Percentiles rank a stretch among this genome's conserved stretches.
These are phyloP conservation scores for Dryas alaskensis DNA, from an alignment of 306 rosid species.

Conservation along the genomic window DNA sequence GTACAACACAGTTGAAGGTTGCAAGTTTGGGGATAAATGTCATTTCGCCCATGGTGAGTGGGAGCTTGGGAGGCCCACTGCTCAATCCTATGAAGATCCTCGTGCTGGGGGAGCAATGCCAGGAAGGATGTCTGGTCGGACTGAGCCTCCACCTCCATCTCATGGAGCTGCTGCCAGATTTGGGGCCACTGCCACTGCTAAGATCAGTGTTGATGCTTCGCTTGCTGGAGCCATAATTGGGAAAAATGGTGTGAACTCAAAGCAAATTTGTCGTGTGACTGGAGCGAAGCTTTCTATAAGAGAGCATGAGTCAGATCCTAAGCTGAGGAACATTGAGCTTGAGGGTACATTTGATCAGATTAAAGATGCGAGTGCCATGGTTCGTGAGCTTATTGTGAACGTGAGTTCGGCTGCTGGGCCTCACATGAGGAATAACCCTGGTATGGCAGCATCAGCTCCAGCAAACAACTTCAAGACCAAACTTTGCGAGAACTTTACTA, in stretches of 20 bases:
- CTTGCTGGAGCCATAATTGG: conserved; percentile 87
- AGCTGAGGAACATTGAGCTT: conserved; percentile 74
- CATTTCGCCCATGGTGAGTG: conserved; percentile 75
- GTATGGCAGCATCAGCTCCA: conserved; percentile 25
- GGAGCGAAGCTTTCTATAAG: conserved; percentile 75
- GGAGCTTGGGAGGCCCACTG: conserved; percentile 77
- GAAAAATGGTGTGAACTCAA: conserved; percentile 72
- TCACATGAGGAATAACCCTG: conserved; percentile 39
- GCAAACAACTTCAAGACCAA: conserved; percentile 70
- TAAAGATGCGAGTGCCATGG: conserved; percentile 81
- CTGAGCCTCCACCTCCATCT: conserved; percentile 37
- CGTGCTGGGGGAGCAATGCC: conserved; percentile 47
- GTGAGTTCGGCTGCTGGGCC: conserved; percentile 52
- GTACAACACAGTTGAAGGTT: conserved; percentile 74
- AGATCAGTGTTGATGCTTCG: conserved; percentile 75
- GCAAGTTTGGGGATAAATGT: conserved; percentile 86
- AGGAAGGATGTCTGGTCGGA: conserved; percentile 54
- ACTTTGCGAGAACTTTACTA: conserved; percentile 64
- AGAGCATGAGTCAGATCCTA: conserved; percentile 73
- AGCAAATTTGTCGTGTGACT: conserved; percentile 76
- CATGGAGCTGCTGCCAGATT: conserved; percentile 66
- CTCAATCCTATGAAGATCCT: conserved; percentile 59
- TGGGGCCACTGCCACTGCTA: conserved; percentile 78
- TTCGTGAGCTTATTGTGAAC: conserved; percentile 65
- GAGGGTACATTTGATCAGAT: conserved; percentile 80